A percentile compares a stretch with the other conserved stretches of the same genome.
These are phyloP conservation scores for Stachybotrys chlorohalonatus DNA, from an alignment of 2,329 filamentous ascomycete genomes.

Conservation along the genomic window DNA sequence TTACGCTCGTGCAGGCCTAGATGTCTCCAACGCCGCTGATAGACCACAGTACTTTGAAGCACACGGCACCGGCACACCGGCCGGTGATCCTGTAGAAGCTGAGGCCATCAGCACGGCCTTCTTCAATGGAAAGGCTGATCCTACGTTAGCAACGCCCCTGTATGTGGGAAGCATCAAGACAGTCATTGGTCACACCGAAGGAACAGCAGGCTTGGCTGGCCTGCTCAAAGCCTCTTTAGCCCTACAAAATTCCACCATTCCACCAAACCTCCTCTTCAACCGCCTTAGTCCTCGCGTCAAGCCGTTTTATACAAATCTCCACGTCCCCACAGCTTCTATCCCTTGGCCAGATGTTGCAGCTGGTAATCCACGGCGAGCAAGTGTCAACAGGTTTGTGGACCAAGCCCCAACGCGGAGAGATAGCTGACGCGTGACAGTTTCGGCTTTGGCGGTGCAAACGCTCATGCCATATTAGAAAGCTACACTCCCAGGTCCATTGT, in stretches of 20 bases:
- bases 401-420: background rate
- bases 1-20: slow-evolving; percentile 27
- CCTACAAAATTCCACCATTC: background rate
- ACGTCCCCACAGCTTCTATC: background rate
- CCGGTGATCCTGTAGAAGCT: slow-evolving; percentile 38
- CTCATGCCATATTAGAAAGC: background rate
- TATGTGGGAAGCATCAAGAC: background rate
- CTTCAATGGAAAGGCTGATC: slow-evolving; percentile 10
- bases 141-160: background rate
- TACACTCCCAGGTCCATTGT: background rate
- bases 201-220: background rate
- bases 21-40: slow-evolving; percentile 15
- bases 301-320: background rate
- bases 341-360: background rate
- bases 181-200: background rate
- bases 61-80: slow-evolving; percentile 30
- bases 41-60: slow-evolving; percentile 33
- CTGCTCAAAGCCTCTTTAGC: background rate
- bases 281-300: background rate
- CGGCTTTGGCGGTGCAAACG: background rate
- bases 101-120: slow-evolving; percentile 30
- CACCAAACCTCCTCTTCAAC: background rate
- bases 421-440: background rate
- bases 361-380: background rate
- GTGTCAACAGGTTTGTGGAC: background rate